Base-by-base conservation (phyloP, 306 rosid genomes). In the Malus orientalis region DNA sequence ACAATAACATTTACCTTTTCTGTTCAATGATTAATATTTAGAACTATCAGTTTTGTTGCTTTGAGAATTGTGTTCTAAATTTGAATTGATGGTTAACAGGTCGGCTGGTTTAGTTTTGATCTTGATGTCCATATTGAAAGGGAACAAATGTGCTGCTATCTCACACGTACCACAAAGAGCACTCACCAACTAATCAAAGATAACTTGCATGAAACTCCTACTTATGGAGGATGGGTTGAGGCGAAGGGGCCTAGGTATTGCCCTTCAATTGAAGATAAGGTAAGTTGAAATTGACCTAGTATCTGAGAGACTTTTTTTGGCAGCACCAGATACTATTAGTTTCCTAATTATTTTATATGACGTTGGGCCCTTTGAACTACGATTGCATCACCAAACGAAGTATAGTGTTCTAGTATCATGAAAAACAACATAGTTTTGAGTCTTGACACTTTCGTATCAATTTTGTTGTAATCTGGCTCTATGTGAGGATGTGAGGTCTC, bases 181-280 rank as follows among this genome's bases (percentile, higher is more conserved):
- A 95, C 98, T 40, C 98, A 95, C 83, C 91, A 89, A 83, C 86
- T 95, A 85, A 92, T 95, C 74, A 86, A 83, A 77, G 97, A 92
- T n/a, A 95, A 95, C 80, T 84, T 95, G 82, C 93, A 90, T 68
- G 97, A 95, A 87, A 95, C 98, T 79, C 97, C 98, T 78, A 95
- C 98, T 33, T 95, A 95, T 76, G 98, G 98, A 51, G 98, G 98
- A 70, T 95, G 97, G 98, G 93, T 90, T 73, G 98, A 92, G 83
- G 95, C 98, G 57, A 95, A 90, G 86, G 98, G 98, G 76, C 98
- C 98, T 64, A 85, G 98, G 87, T 95, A 95, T 80, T 95, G 98
- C 82, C 98, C 98, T 73, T 95, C 97, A 40, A 95, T 95, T 80
- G 98, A 95, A 85, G 98, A 95, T 83, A 95, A 95, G 98, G 98